phyloP scores from a whole-genome alignment of 306 rosid genomes.

The Gleditsia sinensis region DNA sequence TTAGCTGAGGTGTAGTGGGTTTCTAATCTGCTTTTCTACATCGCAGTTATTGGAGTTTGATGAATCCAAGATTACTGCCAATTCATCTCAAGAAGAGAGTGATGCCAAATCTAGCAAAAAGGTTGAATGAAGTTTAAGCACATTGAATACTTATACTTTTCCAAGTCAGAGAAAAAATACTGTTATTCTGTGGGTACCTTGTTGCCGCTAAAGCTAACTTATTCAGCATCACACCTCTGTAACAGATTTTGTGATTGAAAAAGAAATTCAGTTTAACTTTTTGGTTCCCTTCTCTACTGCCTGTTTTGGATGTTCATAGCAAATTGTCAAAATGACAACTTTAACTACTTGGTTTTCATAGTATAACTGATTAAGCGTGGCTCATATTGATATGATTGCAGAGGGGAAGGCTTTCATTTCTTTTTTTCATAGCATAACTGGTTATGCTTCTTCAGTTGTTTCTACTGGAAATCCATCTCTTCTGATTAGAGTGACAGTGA shows the following conservation, averaged over 20 bases:
- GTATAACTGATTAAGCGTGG: neutral
- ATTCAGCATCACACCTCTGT: slow-evolving; percentile 45
- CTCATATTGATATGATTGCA: neutral
- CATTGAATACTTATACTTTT: slow-evolving; percentile 20
- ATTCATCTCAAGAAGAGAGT: slow-evolving; percentile 53
- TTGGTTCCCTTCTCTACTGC: slow-evolving; percentile 6
- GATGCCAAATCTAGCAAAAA: slow-evolving; percentile 63
- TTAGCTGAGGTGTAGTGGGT: slow-evolving; percentile 10
- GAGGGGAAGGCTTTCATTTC: neutral
- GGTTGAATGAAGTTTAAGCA: slow-evolving; percentile 53
- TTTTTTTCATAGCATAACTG: neutral
- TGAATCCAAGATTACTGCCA: slow-evolving; percentile 65
- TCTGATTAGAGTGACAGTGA: neutral
- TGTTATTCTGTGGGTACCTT: slow-evolving; percentile 30
- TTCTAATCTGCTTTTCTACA: slow-evolving; percentile 6
- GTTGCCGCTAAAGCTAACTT: slow-evolving; percentile 53
- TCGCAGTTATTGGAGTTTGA: slow-evolving; percentile 86
- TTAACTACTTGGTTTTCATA: neutral
- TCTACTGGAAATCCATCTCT: neutral
- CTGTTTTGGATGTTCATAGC: neutral
- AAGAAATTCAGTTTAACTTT: slow-evolving; percentile 32
- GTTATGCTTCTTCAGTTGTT: neutral
- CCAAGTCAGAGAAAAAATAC: slow-evolving; percentile 31
- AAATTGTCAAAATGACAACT: neutral
- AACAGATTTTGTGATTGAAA: slow-evolving; percentile 50